A percentile compares a stretch with the other conserved stretches of the same genome.
Evolutionary conservation across 179 eudicot species (phyloP).

Genomic region (Spinacia oleracea): DNA sequence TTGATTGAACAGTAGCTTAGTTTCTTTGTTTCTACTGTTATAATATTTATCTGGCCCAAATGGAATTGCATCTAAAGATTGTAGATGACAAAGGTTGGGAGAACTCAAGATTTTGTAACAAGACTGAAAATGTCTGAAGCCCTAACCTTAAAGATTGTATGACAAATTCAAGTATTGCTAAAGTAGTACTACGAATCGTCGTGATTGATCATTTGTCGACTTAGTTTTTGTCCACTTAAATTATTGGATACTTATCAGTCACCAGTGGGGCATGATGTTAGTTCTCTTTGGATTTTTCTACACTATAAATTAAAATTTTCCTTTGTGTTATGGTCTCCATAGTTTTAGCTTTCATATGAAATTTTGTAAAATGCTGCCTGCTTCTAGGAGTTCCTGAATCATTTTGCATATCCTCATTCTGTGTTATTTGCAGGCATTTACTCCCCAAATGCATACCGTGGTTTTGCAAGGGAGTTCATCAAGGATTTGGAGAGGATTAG

Average conservation of each 20-base stretch:
- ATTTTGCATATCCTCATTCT: not conserved
- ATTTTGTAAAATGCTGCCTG: not conserved
- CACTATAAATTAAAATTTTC: not conserved
- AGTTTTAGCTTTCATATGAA: not conserved
- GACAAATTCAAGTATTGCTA: not conserved
- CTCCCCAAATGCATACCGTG: conserved; percentile 99
- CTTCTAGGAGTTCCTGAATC: not conserved
- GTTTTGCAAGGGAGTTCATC: conserved; percentile 97
- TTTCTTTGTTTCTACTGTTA: not conserved
- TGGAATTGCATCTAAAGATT: not conserved
- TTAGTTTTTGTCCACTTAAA: not conserved
- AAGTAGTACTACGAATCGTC: not conserved
- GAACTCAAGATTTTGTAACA: not conserved
- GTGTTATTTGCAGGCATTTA: conserved; percentile 66
- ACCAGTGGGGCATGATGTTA: not conserved
- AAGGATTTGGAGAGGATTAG: conserved; percentile 96
- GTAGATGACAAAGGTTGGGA: not conserved
- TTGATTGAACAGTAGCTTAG: not conserved
- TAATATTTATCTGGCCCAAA: too few species aligned
- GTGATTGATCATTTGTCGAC: not conserved
- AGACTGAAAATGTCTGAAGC: not conserved
- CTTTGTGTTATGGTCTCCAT: not conserved
- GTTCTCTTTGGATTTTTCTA: not conserved
- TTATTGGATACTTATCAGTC: not conserved
- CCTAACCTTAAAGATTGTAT: not conserved